phyloP scores from a whole-genome alignment of 805 yeast genomes.

The Myxozyma monticola region DNA sequence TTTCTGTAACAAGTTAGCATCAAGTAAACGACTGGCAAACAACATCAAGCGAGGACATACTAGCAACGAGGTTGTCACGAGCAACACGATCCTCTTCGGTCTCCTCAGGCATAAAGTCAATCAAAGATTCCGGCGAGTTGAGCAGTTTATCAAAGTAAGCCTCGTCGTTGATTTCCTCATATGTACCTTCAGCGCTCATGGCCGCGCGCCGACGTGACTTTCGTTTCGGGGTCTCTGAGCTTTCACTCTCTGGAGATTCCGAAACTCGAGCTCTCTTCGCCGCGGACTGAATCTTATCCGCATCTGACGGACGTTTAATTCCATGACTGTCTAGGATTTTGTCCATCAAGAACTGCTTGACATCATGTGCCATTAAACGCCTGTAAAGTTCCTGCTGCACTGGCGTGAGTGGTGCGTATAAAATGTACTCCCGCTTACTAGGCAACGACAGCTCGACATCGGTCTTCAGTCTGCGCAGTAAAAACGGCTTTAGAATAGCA shows the following conservation, averaged over 20 bases:
- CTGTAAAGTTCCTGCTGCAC: conserved; percentile 66
- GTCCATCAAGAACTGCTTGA: conserved; percentile 38
- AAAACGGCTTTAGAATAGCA: conserved; percentile 82
- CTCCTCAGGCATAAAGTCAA: too few relatives aligned
- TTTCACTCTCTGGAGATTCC: too few relatives aligned
- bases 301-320: too few relatives aligned
- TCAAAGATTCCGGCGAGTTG: background rate
- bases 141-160: background rate
- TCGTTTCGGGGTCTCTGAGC: too few relatives aligned
- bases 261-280: too few relatives aligned
- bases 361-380: conserved; percentile 45
- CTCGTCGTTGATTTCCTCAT: background rate
- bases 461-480: conserved; percentile 76
- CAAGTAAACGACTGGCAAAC: too few relatives aligned
- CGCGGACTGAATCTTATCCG: too few relatives aligned
- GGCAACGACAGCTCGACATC: conserved; percentile 73
- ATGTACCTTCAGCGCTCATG: background rate
- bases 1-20: conserved; percentile 27
- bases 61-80: background rate
- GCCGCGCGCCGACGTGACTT: too few relatives aligned
- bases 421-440: conserved; percentile 83
- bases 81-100: background rate
- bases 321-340: conserved; percentile 32
- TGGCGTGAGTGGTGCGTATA: conserved; percentile 67
- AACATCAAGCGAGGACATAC: background rate